Base-by-base conservation (phyloP, 2,329 filamentous ascomycete species). In the Sporothrix luriei region DNA sequence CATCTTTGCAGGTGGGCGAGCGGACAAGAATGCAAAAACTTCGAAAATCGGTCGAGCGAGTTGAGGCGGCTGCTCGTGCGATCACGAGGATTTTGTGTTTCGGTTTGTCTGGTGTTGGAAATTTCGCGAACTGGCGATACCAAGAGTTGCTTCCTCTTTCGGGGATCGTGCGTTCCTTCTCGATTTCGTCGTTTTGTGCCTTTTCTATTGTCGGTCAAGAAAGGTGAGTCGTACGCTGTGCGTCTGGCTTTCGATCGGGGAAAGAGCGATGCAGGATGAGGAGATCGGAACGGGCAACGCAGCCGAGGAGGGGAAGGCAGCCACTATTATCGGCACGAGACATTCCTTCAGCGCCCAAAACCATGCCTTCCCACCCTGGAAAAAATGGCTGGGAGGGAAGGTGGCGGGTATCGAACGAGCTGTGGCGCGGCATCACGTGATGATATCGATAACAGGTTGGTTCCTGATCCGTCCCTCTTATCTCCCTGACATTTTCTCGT, bases 251-350 rank as follows among this genome's bases (percentile, higher is more conserved):
- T n/a, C 3, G 19, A 48, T 19, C 57, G 40, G 51, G 46, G 40
- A 66, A 38, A 61, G 52, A 57, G 51, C n/a, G 55, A 40, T 14
- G 66, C 49, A 55, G 61, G 26, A 69, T 24, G 14, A 49, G 33
- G 49, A n/a, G 33, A 52, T 21, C 33, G 65, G 57, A 57, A 52
- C 49, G 24, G 49, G 61, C 33, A 43, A n/a, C n/a, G 33, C 43
- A 61, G 26, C 38, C 57, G 21, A 62, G 57, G 66, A 70, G 69
- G 69, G 66, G 69, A 68, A 68, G 69, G 59, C 69, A 61, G 55
- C 51, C 64, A 61, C 33, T 62, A 69, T 66, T 66, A 66, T 46
- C 62, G 68, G 68, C 49, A 68, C 46, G 67, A 68, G 67, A 68
- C 10, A 48, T 57, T 13, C 51, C 24, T 19, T 14, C 48, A 66